Evolutionary conservation across 163 green algal species (phyloP).

Genomic region (Scenedesmus sp.): DNA sequence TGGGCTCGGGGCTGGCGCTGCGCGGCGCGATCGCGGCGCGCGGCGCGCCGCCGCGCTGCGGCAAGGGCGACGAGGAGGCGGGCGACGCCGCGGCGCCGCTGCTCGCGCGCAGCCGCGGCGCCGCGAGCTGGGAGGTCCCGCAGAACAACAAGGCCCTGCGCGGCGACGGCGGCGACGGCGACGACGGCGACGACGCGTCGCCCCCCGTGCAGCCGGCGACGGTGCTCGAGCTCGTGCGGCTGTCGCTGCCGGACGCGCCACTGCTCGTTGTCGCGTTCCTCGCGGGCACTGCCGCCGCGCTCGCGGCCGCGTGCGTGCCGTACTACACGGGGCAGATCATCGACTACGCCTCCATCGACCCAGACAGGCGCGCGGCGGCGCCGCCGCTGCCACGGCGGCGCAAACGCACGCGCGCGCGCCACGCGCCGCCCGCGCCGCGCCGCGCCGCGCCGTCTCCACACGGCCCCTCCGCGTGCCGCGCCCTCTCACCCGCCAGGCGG

Average conservation of each 20-base stretch:
- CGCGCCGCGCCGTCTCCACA: no score
- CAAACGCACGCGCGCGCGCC: no score
- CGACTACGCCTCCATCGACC: conserved; percentile 83
- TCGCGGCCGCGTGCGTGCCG: conserved; percentile 75
- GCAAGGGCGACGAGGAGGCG: conserved; percentile 13
- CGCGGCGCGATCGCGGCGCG: conserved; percentile 7
- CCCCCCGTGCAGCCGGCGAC: conserved; percentile 26
- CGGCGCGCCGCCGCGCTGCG: not conserved
- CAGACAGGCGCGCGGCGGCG: conserved; percentile 49
- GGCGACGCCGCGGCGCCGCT: not conserved
- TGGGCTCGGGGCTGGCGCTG: conserved; percentile 12
- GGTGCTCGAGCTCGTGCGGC: conserved; percentile 59
- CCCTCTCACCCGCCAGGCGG: no score
- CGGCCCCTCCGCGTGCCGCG: no score
- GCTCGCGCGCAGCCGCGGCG: not conserved
- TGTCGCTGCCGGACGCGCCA: conserved; percentile 59
- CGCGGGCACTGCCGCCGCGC: conserved; percentile 67
- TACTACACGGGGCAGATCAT: conserved; percentile 86
- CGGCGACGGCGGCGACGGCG: not conserved
- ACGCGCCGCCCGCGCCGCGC: no score
- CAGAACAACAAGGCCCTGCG: conserved; percentile 21
- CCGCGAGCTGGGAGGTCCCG: conserved; percentile 9
- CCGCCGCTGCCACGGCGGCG: not conserved
- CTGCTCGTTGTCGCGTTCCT: conserved; percentile 74
- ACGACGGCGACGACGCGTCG: not conserved